Evolutionary conservation across 192 early-diverging fungal genomes (phyloP).

Genomic region (Oehlia diaphana): DNA sequence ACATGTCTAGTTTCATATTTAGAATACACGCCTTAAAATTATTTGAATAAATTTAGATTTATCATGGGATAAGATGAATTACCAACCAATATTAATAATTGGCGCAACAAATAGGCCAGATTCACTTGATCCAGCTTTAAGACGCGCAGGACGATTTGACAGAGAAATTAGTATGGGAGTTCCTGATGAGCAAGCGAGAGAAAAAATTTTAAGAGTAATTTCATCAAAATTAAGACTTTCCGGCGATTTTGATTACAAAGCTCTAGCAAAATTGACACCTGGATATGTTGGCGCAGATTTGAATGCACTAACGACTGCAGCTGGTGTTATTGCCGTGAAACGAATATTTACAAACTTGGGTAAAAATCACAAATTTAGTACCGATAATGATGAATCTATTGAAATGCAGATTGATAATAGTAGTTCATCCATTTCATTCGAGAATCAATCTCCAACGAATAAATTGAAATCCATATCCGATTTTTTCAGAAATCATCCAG

Average conservation of each 20-base stretch:
- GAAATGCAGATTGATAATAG: slow-evolving; percentile 6
- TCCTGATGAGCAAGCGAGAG: slow-evolving; percentile 85
- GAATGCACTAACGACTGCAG: slow-evolving; percentile 84
- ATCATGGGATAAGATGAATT: slow-evolving; percentile 84
- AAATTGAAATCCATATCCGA: slow-evolving; percentile 66
- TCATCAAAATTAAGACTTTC: slow-evolving; percentile 73
- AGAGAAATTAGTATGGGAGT: slow-evolving; percentile 97
- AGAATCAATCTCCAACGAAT: slow-evolving; percentile 40
- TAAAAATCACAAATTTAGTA: slow-evolving; percentile 15
- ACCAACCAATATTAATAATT: slow-evolving; percentile 95
- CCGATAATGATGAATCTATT: slow-evolving; percentile 8
- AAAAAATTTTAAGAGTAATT: slow-evolving; percentile 81
- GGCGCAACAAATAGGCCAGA: slow-evolving; percentile 98
- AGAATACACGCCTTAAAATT: neutral
- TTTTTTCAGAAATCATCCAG: slow-evolving; percentile 70
- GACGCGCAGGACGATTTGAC: slow-evolving; percentile 96
- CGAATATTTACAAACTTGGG: slow-evolving; percentile 63
- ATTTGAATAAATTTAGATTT: slow-evolving; percentile 56
- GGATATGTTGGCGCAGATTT: slow-evolving; percentile 99
- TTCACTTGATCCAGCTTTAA: slow-evolving; percentile 93
- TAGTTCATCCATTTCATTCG: slow-evolving; percentile 35
- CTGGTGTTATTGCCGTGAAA: slow-evolving; percentile 89
- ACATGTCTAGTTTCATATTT: neutral
- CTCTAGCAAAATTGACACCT: slow-evolving; percentile 88
- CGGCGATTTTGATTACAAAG: slow-evolving; percentile 80